Conservation (phyloP, 106 monocot species). For the Apostasia ramifera region DNA sequence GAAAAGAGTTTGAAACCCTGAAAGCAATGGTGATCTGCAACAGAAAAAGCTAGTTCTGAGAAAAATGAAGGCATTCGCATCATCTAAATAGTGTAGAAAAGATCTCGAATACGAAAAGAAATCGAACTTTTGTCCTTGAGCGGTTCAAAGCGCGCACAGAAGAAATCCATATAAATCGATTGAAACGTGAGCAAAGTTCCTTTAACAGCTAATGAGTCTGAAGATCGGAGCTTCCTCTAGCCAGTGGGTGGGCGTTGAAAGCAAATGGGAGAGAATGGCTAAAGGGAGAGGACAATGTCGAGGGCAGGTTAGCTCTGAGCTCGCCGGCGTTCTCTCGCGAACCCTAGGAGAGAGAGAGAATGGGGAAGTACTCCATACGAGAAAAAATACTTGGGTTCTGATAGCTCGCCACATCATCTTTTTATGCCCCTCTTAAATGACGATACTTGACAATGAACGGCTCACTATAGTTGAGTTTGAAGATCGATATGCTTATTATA, state of each 20-base stretch:
- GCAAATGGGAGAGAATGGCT: neutral
- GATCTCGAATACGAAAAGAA: neutral
- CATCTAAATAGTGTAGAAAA: neutral
- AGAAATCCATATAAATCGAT: conserved; percentile 1
- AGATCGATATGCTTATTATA: no score
- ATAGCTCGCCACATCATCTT: no score
- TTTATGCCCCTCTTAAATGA: no score
- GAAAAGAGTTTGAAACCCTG: no score
- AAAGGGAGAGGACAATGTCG: neutral
- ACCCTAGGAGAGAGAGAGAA: no score
- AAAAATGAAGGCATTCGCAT: neutral
- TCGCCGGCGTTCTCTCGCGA: neutral
- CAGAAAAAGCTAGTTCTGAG: neutral
- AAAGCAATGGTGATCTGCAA: no score
- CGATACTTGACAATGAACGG: no score
- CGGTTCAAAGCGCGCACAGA: neutral
- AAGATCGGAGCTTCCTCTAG: neutral
- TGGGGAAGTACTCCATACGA: no score
- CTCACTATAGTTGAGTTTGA: no score
- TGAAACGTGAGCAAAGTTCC: neutral
- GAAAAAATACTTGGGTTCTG: no score
- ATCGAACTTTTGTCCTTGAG: neutral
- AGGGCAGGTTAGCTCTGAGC: neutral
- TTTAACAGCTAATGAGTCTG: neutral
- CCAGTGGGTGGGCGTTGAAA: neutral